Conservation (phyloP, 129 eudicot species). For the Sambucus nigra region DNA sequence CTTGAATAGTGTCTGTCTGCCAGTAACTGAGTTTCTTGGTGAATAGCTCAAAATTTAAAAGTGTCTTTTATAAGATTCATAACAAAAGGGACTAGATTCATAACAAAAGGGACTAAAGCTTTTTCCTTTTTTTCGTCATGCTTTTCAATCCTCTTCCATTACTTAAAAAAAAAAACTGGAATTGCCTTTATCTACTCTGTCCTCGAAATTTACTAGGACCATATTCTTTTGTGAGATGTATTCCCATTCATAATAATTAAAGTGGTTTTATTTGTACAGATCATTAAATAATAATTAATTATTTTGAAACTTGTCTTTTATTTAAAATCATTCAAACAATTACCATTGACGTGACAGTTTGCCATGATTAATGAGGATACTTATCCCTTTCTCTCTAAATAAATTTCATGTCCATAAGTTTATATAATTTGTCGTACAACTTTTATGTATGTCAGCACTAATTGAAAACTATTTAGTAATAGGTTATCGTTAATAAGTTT, state of each 20-base stretch:
- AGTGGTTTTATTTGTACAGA: not conserved
- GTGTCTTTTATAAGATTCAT: not conserved
- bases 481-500: no score
- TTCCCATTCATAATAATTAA: not conserved
- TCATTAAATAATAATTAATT: not conserved
- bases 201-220: no score
- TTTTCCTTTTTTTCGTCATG: not conserved
- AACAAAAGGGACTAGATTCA: not conserved
- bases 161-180: not conserved
- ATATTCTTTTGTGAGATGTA: not conserved
- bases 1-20: not conserved
- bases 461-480: no score
- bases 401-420: no score
- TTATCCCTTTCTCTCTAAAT: no score
- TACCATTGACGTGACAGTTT: no score
- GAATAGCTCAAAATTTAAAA: not conserved
- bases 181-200: no score
- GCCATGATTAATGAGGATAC: no score
- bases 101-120: slow-evolving; percentile 1
- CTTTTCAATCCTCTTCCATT: not conserved
- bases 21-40: not conserved
- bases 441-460: no score
- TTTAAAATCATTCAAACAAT: no score
- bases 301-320: not conserved
- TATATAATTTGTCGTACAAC: no score